Evolutionary conservation across 2,329 filamentous ascomycete genomes (phyloP), one percentile per base, ranked within the genome.

Genomic region (Thielaviopsis punctulata): DNA sequence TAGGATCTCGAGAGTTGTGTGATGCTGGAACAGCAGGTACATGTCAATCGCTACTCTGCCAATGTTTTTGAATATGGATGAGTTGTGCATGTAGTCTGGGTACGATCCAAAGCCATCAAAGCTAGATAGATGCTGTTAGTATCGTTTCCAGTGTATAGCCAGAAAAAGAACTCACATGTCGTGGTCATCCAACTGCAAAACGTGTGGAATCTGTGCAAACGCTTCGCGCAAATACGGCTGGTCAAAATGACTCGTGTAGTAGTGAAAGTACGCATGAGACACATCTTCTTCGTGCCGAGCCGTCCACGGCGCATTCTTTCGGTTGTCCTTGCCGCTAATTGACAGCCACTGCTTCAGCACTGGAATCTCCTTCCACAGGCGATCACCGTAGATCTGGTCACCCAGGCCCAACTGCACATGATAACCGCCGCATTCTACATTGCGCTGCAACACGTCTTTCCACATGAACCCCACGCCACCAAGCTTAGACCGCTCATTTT

Each of bases 61-160:
- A 61, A 96, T 94, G 63, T 96, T 96, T 69, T 94, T 95, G 73
- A 98, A 96, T 69, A 96, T 88, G 58, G 94, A 84, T 18, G 88
- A 95, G 58, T 86, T 86, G 63, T 98, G 92, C 90, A 98, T 96
- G 64, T 96, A 93, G 56, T 95, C 88, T 0, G 92, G 92, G 61
- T 96, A 98, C 1, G 88, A 95, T 25, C 92, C 92, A 60, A 92
- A 98, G 23, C 92, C 92, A 62, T 98, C 92, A 60, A 98, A 98
- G 54, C 87, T 94, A 57, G 1, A 19, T 2, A 19, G 33, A 19
- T 36, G 4, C 43, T 19, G 39, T 57, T 53, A 52, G 55, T 61
- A 36, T 60, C 50, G 30, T 8, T 46, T 8, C 9, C 9, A 33
- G 48, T 13, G 23, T n/a, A 45, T 23, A 41, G 33, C 18, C 9